Conservation (phyloP, 1,139 yeast genomes). For the Saccharomyces pastorianus region DNA sequence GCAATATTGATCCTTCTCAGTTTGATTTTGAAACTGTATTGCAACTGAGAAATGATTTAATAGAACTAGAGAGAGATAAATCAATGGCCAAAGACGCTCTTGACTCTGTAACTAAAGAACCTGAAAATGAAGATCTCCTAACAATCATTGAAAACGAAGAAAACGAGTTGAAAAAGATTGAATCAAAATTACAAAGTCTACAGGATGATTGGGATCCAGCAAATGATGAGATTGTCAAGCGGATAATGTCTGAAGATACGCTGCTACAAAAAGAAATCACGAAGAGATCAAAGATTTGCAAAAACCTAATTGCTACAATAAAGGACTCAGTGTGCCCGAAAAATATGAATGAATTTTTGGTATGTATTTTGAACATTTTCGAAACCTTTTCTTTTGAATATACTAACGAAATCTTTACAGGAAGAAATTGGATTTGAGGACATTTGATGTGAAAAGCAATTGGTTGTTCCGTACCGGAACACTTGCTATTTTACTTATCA, state of each 20-base stretch:
- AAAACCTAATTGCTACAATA: conserved; percentile 13
- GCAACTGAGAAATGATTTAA: conserved; percentile 17
- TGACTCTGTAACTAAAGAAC: conserved; percentile 12
- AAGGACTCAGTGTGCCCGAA: conserved; percentile 20
- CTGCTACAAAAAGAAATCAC: conserved; percentile 14
- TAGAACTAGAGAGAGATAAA: conserved; percentile 18
- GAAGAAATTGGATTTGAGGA: conserved; percentile 21
- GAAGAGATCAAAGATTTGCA: conserved; percentile 12
- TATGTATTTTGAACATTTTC: conserved; percentile 10
- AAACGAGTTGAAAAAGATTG: conserved; percentile 7
- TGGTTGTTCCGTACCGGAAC: neutral
- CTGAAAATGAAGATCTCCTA: conserved; percentile 16
- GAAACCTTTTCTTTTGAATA: neutral
- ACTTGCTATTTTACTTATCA: neutral
- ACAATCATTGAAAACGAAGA: conserved; percentile 7
- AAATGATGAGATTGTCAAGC: conserved; percentile 9
- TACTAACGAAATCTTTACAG: conserved; percentile 8
- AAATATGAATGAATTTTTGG: conserved; percentile 20
- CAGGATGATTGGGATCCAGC: conserved; percentile 15
- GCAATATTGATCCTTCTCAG: conserved; percentile 8
- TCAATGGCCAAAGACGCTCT: conserved; percentile 8
- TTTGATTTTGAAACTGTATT: conserved; percentile 14
- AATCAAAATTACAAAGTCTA: conserved; percentile 8
- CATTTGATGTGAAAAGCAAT: neutral
- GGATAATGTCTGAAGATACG: conserved; percentile 8